Evolutionary conservation across 78 protist genomes (phyloP).

Genomic region (Dictyostelium brefeldianum): DNA sequence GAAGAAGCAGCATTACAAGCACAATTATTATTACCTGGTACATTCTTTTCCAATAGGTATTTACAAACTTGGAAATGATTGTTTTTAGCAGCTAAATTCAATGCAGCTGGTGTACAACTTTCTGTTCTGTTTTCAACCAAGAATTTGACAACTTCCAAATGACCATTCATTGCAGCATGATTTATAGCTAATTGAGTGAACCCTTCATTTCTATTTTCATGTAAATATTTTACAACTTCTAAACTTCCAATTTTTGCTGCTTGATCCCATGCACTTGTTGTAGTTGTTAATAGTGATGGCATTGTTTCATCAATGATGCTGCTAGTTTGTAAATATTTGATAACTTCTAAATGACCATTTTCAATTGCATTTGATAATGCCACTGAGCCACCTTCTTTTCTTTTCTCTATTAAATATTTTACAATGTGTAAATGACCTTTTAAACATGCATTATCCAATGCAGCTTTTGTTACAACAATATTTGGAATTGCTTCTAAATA

Average conservation of each 20-base stretch:
- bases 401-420: neutral
- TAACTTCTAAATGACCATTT: neutral
- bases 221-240: conserved; percentile 4
- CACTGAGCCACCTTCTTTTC: neutral
- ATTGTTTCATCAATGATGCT: no score
- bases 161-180: neutral
- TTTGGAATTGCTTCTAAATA: neutral
- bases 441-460: conserved; percentile 1
- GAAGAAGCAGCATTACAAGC: neutral
- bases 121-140: neutral
- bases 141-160: neutral
- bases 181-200: neutral
- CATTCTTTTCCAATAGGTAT: neutral
- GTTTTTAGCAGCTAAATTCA: neutral
- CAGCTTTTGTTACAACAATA: neutral
- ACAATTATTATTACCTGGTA: neutral
- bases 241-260: conserved; percentile 8
- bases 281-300: neutral
- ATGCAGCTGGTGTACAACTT: neutral
- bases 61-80: neutral
- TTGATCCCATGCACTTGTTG: neutral
- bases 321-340: neutral
- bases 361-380: neutral
- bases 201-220: neutral
- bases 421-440: conserved; percentile 18